Base-by-base conservation (phyloP, 2,329 filamentous ascomycete genomes). In the Rutstroemia sp. region DNA sequence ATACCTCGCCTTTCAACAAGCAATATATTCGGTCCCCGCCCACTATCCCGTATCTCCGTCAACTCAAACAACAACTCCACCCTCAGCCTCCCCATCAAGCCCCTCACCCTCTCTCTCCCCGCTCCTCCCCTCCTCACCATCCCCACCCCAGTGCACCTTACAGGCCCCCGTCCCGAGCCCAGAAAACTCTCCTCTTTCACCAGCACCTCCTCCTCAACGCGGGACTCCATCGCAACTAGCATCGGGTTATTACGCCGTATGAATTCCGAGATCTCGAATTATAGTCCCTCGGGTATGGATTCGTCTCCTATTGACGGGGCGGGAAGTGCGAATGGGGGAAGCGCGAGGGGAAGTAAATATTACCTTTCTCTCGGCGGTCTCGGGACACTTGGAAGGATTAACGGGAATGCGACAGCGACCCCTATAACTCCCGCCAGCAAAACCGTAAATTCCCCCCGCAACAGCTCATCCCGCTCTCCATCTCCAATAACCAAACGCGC, bases 111-210 rank as follows among this genome's bases (percentile, higher is more conserved):
- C 2, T 46, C 58, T 4, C 51, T 47, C 2, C 59, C 62, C 0
- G 61, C 59, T 3, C 60, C 58, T 8, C 62, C 65, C 3, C 10
- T 65, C 12, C 58, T 66, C 6, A 64, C 53, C 7, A 39, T 63
- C 8, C 58, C 62, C 4, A 52, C 51, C 19, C 60, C 61, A 39
- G 51, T 56, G 0, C 60, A 64, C 27, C 58, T 65, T 4, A 62
- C 51, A 0, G 63, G 61, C 1, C 62, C 61, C 1, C 57, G 61
- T 12, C 34, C 57, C 4, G 56, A 59, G 14, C 60, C 60, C 0
- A 19, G n/a, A 19, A 60, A 58, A 44, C 9, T 38, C 16, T 30
- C 50, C 1, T n/a, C 45, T 3, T 45, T 41, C 9, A 25, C 27
- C 6, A 51, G 19, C 3, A 10, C 30, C 2, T 39, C 30, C 2